Evolutionary conservation across 2,329 filamentous ascomycete species (phyloP), one percentile per base, ranked within the genome.

Genomic region (Diplodia intermedia): DNA sequence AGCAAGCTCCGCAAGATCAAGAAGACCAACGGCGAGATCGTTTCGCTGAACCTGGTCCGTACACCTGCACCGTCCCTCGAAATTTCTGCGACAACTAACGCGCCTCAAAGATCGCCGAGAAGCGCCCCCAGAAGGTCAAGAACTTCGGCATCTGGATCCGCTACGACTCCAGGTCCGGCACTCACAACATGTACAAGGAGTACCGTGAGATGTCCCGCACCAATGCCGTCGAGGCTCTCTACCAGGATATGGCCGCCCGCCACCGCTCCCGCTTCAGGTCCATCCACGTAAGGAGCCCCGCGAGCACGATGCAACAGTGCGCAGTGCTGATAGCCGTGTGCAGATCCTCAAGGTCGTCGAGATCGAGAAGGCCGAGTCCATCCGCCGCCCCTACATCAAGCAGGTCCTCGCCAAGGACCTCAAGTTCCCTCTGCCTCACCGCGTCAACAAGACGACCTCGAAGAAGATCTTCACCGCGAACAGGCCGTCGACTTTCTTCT

Each of bases 101-200:
- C 36, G 29, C 40, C 15, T 20, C 29, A 69, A 75, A 97, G 94
- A 96, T 99, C 87, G 86, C 89, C 86, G 95, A 99, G 93, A 98
- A 98, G 91, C 93, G 93, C 85, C 95, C 95, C 79, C 88, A 94
- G 81, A 97, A 97, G 89, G 94, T 99, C 89, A 99, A 99, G 93
- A 99, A 97, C 92, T 98, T 99, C 83, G 95, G 95, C 84, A 90
- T 99, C 90, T 99, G 96, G 96, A 91, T 99, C 86, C 94, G 96
- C 83, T 99, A 99, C 88, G 94, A 99, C 87, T 99, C 96, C 72
- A 94, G 95, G 85, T 98, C 95, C 79, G 95, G 95, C 79, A 99
- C 95, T 79, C 95, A 99, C 93, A 99, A 99, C 91, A 99, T 99
- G 95, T 99, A 99, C 93, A 98, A 98, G 91, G 95, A 99, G 91